These are phyloP conservation scores for Friedmanniomyces simplex DNA, from an alignment of 495 filamentous ascomycete genomes.

Conservation along the genomic window DNA sequence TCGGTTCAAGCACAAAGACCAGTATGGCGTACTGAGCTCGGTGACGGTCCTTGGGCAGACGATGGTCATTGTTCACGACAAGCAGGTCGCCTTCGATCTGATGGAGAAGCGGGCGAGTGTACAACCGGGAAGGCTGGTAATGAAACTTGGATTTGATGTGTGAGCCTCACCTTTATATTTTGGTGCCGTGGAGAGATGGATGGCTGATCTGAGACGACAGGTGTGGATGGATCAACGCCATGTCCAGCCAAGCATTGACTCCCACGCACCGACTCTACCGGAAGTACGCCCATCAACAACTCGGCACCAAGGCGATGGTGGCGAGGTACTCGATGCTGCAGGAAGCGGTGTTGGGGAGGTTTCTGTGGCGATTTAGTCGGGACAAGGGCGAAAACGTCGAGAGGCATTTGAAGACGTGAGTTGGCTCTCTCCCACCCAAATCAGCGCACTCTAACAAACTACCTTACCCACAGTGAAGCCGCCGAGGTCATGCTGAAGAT, in stretches of 20 bases:
- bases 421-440: too few relatives aligned
- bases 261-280: not conserved
- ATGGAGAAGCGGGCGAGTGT: conserved; percentile 33
- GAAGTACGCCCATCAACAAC: not conserved
- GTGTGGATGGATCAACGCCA: not conserved
- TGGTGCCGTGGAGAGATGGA: not conserved
- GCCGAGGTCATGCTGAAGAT: conserved; percentile 40
- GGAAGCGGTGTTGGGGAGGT: not conserved
- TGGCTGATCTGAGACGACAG: not conserved
- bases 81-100: conserved; percentile 34
- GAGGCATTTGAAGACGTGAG: not conserved
- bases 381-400: not conserved
- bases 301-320: not conserved
- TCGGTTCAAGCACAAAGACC: conserved; percentile 43
- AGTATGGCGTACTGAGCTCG: conserved; percentile 47
- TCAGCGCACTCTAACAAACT: too few relatives aligned
- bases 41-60: conserved; percentile 39
- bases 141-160: conserved; percentile 1
- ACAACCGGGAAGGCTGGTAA: not conserved
- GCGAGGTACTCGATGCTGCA: not conserved
- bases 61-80: conserved; percentile 41
- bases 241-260: not conserved
- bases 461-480: conserved; percentile 29
- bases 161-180: not conserved
- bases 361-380: not conserved